A percentile compares a stretch with the other conserved stretches of the same genome.
phyloP scores from a whole-genome alignment of 345 rosid genomes.

The Microthlaspi erraticum region DNA sequence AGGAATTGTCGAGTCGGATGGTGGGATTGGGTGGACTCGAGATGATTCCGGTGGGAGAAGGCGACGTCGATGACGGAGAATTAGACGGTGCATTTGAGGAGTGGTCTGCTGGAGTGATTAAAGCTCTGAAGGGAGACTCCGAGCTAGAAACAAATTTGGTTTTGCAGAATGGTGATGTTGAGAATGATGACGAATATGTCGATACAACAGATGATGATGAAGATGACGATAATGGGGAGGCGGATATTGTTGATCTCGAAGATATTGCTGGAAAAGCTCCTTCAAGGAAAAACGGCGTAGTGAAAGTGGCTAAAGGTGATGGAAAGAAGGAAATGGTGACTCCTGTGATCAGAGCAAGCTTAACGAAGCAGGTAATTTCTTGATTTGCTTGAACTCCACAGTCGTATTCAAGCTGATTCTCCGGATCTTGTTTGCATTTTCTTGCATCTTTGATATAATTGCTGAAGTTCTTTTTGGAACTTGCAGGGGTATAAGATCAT shows the following conservation, averaged over 20 bases:
- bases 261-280: slow-evolving; percentile 97
- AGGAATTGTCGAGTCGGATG: slow-evolving; percentile 66
- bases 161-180: slow-evolving; percentile 41
- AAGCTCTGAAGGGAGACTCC: slow-evolving; percentile 57
- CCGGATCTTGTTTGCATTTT: neutral
- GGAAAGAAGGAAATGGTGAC: slow-evolving; percentile 92
- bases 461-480: slow-evolving; percentile 34
- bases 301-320: slow-evolving; percentile 52
- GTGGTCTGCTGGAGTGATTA: slow-evolving; percentile 67
- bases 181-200: slow-evolving; percentile 49
- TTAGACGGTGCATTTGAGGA: slow-evolving; percentile 61
- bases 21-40: slow-evolving; percentile 76
- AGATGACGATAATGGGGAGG: slow-evolving; percentile 26
- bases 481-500: slow-evolving; percentile 95
- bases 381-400: neutral
- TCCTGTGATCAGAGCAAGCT: slow-evolving; percentile 90
- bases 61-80: slow-evolving; percentile 79
- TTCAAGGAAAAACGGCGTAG: slow-evolving; percentile 52
- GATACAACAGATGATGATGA: slow-evolving; percentile 53
- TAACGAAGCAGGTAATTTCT: slow-evolving; percentile 76
- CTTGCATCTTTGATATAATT: neutral
- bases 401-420: neutral
- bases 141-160: slow-evolving; percentile 44
- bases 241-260: slow-evolving; percentile 76
- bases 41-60: slow-evolving; percentile 65